These are phyloP conservation scores for Candolleomyces efflorescens DNA, from an alignment of 768 basidiomycete species.

Conservation along the genomic window DNA sequence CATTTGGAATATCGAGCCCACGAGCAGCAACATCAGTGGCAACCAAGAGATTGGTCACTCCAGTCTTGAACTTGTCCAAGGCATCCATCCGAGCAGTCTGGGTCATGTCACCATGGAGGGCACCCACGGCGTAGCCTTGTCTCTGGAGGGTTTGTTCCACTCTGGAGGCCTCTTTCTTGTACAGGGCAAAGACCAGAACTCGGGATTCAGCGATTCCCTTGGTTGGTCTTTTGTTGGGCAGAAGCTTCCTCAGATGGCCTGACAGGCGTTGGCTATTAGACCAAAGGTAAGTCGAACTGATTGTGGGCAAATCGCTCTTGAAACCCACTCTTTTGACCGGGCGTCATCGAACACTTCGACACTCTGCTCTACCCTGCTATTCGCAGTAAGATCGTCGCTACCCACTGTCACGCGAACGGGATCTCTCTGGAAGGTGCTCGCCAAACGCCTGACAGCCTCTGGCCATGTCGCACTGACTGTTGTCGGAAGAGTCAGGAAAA, in stretches of 20 bases:
- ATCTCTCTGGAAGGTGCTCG: constrained; percentile 78
- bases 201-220: constrained; percentile 46
- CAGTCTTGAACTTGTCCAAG: constrained; percentile 81
- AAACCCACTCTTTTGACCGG: constrained; percentile 83
- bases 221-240: constrained; percentile 56
- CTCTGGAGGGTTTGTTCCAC: constrained; percentile 74
- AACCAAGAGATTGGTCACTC: constrained; percentile 76
- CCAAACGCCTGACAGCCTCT: constrained; percentile 84
- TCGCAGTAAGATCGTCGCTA: constrained; percentile 91
- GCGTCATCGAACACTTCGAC: constrained; percentile 90
- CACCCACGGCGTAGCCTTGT: constrained; percentile 73
- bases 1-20: constrained; percentile 95
- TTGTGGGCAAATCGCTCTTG: neutral
- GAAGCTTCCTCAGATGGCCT: constrained; percentile 47
- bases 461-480: constrained; percentile 99
- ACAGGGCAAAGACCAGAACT: constrained; percentile 89
- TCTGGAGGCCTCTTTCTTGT: constrained; percentile 96
- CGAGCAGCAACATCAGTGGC: constrained; percentile 98
- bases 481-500: neutral
- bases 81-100: constrained; percentile 83
- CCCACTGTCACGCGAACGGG: constrained; percentile 93
- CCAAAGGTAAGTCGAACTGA: neutral
- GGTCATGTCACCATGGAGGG: constrained; percentile 88
- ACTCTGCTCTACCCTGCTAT: constrained; percentile 86
- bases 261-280: constrained; percentile 59